Evolutionary conservation across 2,329 filamentous ascomycete species (phyloP).

Genomic region (Massarina eburnea): DNA sequence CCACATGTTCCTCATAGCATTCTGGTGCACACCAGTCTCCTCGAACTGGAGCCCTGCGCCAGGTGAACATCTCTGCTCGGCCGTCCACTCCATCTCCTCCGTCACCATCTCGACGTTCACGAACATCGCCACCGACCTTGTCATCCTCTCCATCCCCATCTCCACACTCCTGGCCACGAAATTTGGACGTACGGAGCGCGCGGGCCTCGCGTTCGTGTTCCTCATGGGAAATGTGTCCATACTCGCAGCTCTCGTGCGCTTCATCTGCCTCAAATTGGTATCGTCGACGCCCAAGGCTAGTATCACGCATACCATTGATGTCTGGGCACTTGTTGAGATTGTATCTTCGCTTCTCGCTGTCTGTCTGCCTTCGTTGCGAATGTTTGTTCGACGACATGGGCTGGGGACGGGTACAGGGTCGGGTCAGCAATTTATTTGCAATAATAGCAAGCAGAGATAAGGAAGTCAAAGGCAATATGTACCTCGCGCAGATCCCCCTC

Average conservation of each 20-base stretch:
- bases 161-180: conserved; percentile 20
- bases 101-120: conserved; percentile 33
- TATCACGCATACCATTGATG: conserved; percentile 38
- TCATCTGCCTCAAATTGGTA: conserved; percentile 28
- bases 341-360: conserved; percentile 30
- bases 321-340: conserved; percentile 37
- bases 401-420: neutral
- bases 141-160: conserved; percentile 32
- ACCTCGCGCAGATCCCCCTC: too few species aligned
- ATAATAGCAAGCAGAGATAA: too few species aligned
- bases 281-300: conserved; percentile 22
- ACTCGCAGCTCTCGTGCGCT: conserved; percentile 29
- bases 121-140: conserved; percentile 30
- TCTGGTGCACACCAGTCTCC: conserved; percentile 29
- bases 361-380: conserved; percentile 26
- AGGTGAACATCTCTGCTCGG: conserved; percentile 21
- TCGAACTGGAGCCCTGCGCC: conserved; percentile 24
- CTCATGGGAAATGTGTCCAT: conserved; percentile 30
- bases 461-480: too few species aligned
- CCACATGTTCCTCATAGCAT: conserved; percentile 32
- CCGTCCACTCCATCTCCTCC: conserved; percentile 26
- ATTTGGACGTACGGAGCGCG: conserved; percentile 19
- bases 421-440: too few species aligned
- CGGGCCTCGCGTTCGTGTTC: conserved; percentile 30
- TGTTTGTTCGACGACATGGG: conserved; percentile 20